phyloP scores from a whole-genome alignment of 2,329 filamentous ascomycete genomes.

The Catunica adiposa region DNA sequence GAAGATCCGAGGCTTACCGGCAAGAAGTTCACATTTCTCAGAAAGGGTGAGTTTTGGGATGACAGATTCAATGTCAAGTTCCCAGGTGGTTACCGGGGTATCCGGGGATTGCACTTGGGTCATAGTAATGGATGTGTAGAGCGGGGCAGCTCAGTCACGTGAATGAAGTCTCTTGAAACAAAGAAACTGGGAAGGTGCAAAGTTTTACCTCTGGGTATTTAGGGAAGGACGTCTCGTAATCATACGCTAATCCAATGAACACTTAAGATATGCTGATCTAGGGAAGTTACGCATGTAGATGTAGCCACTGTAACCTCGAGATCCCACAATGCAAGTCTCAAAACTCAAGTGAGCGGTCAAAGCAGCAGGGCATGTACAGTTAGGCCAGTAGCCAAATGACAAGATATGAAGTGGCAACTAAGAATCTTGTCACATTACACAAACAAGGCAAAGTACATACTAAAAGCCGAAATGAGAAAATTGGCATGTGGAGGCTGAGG shows the following conservation, averaged over 20 bases:
- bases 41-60: slow-evolving; percentile 52
- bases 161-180: not conserved
- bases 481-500: too few species aligned
- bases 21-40: slow-evolving; percentile 68
- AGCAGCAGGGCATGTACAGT: too few species aligned
- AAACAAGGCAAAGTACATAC: too few species aligned
- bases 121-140: not conserved
- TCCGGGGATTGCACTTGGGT: not conserved
- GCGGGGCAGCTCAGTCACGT: not conserved
- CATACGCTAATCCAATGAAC: not conserved
- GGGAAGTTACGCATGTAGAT: too few species aligned
- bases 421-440: too few species aligned
- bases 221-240: not conserved
- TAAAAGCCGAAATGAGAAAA: too few species aligned
- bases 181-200: not conserved
- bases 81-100: not conserved
- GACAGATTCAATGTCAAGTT: slow-evolving; percentile 38
- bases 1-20: slow-evolving; percentile 38
- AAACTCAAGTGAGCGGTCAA: too few species aligned
- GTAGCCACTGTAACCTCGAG: not conserved
- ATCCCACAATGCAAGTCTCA: too few species aligned
- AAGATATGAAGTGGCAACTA: too few species aligned
- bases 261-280: too few species aligned
- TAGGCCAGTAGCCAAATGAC: too few species aligned
- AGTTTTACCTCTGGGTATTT: not conserved